Evolutionary conservation across 495 filamentous ascomycete species (phyloP), one percentile per base, ranked within the genome.

Genomic region (Ramalina intermedia): DNA sequence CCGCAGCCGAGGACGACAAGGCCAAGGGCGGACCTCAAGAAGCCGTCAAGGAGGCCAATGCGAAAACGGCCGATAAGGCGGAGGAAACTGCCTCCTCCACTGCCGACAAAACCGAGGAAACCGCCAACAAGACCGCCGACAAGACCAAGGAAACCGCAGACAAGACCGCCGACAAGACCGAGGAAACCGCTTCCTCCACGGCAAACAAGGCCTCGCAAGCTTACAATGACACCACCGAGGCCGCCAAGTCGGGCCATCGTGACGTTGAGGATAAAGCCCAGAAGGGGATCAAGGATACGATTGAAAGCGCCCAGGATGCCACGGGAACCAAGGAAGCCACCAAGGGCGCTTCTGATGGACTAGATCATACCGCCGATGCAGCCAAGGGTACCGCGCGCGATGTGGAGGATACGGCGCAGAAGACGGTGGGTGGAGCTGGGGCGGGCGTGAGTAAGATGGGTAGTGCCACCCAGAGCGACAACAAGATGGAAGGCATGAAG

Each of bases 271-370:
- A 55, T 17, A 48, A 48, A 17, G 49, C 40, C 9, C 24, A 55
- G 13, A 44, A 48, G 17, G 53, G 53, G 8, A 38, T 36, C 45
- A 44, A 55, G 26, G 48, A 55, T 27, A 46, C 48, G 1, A 18
- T 51, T 4, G 29, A 21, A 9, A 46, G 38, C 7, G 17, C 43
- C 8, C 48, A 51, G 9, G 26, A 48, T 12, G 26, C 48, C 6
- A 55, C 53, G 1, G 53, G 53, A 5, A 51, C 49, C 6, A 48
- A 51, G 39, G 53, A 55, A 14, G 49, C 53, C 5, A 55, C 53
- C 1, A 36, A 37, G 8, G 53, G 36, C 11, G 53, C 53, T 33
- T 47, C 21, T 6, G 18, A 44, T 4, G 53, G 53, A 11, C 29
- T 55, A 5, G 23, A 39, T 16, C 13, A 51, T 9, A 55, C 53